Percentiles rank a stretch among this genome's conserved stretches.
These are phyloP conservation scores for Pachysandra terminalis DNA, from an alignment of 164 flowering plant species.

Conservation along the genomic window DNA sequence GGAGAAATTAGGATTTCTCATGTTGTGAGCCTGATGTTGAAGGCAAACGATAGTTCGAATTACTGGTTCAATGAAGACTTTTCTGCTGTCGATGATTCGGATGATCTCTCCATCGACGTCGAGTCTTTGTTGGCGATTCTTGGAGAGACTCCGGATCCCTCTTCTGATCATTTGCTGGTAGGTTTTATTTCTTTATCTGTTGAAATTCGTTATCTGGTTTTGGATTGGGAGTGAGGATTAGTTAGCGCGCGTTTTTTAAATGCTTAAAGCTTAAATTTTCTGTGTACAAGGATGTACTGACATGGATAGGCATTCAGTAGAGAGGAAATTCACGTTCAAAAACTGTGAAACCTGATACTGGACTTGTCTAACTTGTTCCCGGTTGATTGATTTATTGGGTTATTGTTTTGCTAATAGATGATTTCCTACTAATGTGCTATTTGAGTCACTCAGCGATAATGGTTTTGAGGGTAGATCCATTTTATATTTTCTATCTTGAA, in stretches of 20 bases:
- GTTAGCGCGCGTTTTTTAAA: not conserved
- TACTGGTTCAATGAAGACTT: not conserved
- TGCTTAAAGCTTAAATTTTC: not conserved
- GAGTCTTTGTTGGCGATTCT: conserved; percentile 22
- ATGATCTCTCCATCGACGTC: conserved; percentile 15
- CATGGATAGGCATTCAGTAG: not conserved
- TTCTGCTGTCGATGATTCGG: conserved; percentile 7
- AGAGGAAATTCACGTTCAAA: too few relatives aligned
- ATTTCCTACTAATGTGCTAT: too few relatives aligned
- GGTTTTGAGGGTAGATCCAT: too few relatives aligned
- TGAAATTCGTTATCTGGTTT: not conserved
- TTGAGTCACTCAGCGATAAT: too few relatives aligned
- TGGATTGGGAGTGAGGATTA: not conserved
- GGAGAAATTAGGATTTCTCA: conserved; percentile 1
- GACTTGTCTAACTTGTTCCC: too few relatives aligned
- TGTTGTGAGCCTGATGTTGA: conserved; percentile 23
- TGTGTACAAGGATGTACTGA: not conserved
- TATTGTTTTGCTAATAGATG: too few relatives aligned
- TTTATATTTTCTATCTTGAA: too few relatives aligned
- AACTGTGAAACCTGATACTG: too few relatives aligned
- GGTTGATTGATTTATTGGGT: too few relatives aligned
- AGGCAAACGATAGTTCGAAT: conserved; percentile 17
- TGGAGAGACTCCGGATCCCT: conserved; percentile 15
- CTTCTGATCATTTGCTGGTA: conserved; percentile 9
- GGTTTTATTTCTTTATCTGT: not conserved